A percentile compares a stretch with the other conserved stretches of the same genome.
Conservation (phyloP, 2,329 filamentous ascomycete genomes). For the Whalleya microplaca region DNA sequence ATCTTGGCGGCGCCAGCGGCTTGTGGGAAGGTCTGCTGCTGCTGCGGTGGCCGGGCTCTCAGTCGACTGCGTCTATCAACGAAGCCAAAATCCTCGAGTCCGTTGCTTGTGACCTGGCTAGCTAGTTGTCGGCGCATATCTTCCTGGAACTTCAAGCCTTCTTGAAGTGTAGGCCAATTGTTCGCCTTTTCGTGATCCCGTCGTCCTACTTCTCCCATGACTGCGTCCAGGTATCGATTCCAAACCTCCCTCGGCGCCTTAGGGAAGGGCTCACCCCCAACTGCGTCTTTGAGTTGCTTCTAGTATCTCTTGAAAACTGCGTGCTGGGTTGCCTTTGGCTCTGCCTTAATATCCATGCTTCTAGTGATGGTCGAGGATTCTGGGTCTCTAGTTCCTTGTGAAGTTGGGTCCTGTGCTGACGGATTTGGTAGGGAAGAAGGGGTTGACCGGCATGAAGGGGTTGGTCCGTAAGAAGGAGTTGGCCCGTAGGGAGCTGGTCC, state of each 20-base stretch:
- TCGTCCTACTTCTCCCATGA: slow-evolving; percentile 7
- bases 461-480: too few relatives aligned
- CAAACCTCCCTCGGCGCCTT: slow-evolving; percentile 8
- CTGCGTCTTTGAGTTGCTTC: slow-evolving; percentile 1
- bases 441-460: too few relatives aligned
- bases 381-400: background rate
- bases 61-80: background rate
- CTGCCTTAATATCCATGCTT: background rate
- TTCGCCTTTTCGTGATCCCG: slow-evolving; percentile 4
- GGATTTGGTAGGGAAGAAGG: too few relatives aligned
- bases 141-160: slow-evolving; percentile 9
- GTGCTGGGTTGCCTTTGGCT: background rate
- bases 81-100: background rate
- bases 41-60: background rate
- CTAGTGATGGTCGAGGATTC: background rate
- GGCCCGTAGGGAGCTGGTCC: too few relatives aligned
- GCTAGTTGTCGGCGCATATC: slow-evolving; percentile 17
- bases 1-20: too few relatives aligned
- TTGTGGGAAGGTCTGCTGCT: background rate
- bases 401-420: background rate
- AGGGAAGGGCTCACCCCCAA: slow-evolving; percentile 3
- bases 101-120: background rate
- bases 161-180: slow-evolving; percentile 20
- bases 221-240: slow-evolving; percentile 1
- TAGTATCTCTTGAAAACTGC: slow-evolving; percentile 4